Evolutionary conservation across 2,329 filamentous ascomycete species (phyloP), one percentile per base, ranked within the genome.

Genomic region (Fonsecaea monophora): DNA sequence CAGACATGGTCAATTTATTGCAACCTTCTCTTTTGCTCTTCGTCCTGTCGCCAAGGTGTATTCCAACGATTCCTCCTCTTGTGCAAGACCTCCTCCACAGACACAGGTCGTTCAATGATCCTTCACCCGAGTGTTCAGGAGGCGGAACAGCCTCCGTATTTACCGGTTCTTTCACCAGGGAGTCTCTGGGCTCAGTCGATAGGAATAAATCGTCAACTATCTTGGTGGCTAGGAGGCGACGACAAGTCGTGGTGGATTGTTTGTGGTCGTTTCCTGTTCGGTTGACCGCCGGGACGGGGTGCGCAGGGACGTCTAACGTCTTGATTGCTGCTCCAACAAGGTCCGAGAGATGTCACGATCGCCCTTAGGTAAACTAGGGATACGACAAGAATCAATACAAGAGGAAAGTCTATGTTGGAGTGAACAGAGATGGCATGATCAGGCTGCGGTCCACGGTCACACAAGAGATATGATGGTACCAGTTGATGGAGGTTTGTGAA

Each of bases 41-140:
- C 62, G 58, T 18, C 18, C 38, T 58, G 56, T 40, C 58, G 54
- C 45, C 53, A 35, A 61, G 53, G 42, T 58, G 45, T 61, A 34
- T 54, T 15, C 25, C 50, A 25, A 34, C 45, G 3, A 12, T 13
- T 65, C 63, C 60, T 66, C 18, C 60, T 68, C 60, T 62, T 68
- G 35, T 54, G 35, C 55, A 54, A 50, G 55, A 35, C 54, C 53
- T 60, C 55, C 53, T 58, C n/a, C 37, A 38, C 45, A 53, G 56
- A 37, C 18, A 15, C 34, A 25, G 40, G 15, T 32, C 38, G 50
- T 21, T 10, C 45, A 12, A 30, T 10, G 10, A 5, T 9, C 45
- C 45, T 18, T 50, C 45, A 50, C 45, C 53, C n/a, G 3, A 2
- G 34, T 35, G 53, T 55, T 32, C 53, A 38, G 48, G 48, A n/a